Evolutionary conservation across 2,329 filamentous ascomycete species (phyloP), one percentile per base, ranked within the genome.

Genomic region (Plectosphaerella sp.): DNA sequence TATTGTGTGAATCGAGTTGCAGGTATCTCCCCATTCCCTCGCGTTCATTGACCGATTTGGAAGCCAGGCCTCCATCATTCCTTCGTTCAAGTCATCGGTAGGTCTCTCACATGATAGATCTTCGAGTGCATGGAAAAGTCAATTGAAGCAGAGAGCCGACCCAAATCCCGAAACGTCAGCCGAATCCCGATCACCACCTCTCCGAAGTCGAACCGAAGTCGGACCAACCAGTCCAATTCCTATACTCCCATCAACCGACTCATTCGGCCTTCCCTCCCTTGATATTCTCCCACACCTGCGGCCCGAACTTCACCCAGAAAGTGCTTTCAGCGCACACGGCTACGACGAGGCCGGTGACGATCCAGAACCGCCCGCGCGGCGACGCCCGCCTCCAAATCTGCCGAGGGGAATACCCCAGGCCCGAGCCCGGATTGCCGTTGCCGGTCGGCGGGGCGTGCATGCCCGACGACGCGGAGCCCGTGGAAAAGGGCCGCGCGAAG

Each of bases 301-400:
- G 48, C 10, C 48, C 37, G 20, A 49, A 49, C 2, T 20, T 42
- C 11, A 28, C 20, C 48, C 48, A 49, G 24, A 49, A 43, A 10
- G 20, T n/a, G 10, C 48, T 39, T 15, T 49, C 48, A 9, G 35
- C 36, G 39, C 25, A 10, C 3, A 25, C 37, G 5, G 48, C 48
- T 8, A 41, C 48, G 22, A 15, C 37, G 37, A 49, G 22, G 22
- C 48, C 48, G 36, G 24, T 14, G 16, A 49, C 48, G 11, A 49
- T n/a, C 14, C 39, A 42, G 39, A 25, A 25, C 4, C 24, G 22
- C 15, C 16, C 39, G 2, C 37, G 48, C 24, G 48, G 48, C 10
- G 48, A 49, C 10, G 48, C 48, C 15, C 39, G 25, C 22, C 48
- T 37, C 48, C 48, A 49, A n/a, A 49, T 49, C 4, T 49, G 35